A percentile compares a stretch with the other conserved stretches of the same genome.
These are phyloP conservation scores for Poterioochromonas sp. DNA, from an alignment of 352 stramenopile species.

Conservation along the genomic window DNA sequence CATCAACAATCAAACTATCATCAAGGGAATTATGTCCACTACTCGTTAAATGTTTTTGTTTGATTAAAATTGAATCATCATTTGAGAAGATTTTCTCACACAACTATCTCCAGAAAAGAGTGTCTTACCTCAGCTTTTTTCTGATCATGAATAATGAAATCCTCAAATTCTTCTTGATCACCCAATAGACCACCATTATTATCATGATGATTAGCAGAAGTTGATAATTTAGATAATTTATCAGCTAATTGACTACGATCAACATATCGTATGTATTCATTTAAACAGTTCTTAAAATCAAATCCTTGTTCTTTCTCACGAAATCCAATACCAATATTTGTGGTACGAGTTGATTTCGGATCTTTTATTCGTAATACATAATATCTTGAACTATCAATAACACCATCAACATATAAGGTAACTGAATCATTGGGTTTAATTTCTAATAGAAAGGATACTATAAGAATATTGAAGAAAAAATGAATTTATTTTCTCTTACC, in stretches of 20 bases:
- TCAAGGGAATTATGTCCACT: not conserved
- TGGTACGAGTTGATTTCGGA: not conserved
- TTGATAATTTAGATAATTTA: not conserved
- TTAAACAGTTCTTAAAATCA: constrained; percentile 32
- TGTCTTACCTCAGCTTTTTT: too few species aligned
- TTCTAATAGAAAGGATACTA: not conserved
- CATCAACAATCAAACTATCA: not conserved
- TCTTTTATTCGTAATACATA: constrained; percentile 27
- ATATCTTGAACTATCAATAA: constrained; percentile 31
- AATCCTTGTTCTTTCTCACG: constrained; percentile 20
- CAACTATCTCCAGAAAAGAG: not conserved
- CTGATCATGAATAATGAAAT: not conserved
- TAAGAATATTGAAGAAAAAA: not conserved
- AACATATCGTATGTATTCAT: constrained; percentile 33
- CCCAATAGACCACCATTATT: not conserved
- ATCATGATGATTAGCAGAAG: not conserved
- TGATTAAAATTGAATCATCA: too few species aligned
- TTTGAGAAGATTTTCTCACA: too few species aligned
- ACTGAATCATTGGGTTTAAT: constrained; percentile 27
- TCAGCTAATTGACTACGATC: constrained; percentile 4
- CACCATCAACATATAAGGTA: constrained; percentile 11
- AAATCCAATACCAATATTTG: constrained; percentile 22
- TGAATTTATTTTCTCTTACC: too few species aligned
- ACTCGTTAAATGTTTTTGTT: not conserved
- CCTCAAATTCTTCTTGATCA: not conserved